Percentiles rank a stretch among this genome's conserved stretches.
These are phyloP conservation scores for Liquidambar formosana DNA, from an alignment of 164 flowering plant genomes.

Conservation along the genomic window DNA sequence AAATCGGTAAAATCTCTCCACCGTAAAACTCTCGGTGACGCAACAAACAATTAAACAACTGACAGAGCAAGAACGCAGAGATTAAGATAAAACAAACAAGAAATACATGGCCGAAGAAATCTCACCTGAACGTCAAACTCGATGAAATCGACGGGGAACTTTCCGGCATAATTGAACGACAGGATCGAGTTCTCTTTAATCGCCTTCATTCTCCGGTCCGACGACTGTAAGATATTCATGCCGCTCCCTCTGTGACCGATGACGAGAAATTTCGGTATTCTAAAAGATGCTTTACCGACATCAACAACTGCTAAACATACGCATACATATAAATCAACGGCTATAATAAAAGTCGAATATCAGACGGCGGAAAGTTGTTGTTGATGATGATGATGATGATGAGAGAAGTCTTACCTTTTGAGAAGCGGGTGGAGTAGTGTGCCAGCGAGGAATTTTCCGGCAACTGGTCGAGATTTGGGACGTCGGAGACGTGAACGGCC, in stretches of 20 bases:
- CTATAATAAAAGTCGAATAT: background rate
- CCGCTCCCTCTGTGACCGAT: constrained; percentile 52
- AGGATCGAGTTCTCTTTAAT: constrained; percentile 45
- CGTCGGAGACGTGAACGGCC: constrained; percentile 43
- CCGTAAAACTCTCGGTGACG: background rate
- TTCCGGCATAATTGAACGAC: constrained; percentile 49
- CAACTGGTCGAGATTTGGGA: constrained; percentile 34
- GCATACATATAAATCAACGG: no score
- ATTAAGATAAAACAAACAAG: background rate
- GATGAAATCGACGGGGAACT: constrained; percentile 38
- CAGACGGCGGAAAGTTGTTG: background rate
- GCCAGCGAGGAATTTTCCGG: constrained; percentile 26
- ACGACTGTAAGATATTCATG: constrained; percentile 44
- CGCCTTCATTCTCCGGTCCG: constrained; percentile 37
- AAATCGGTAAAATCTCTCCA: background rate
- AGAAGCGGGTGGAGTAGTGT: constrained; percentile 22
- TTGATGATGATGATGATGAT: no score
- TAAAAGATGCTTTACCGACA: constrained; percentile 9
- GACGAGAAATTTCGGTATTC: constrained; percentile 31
- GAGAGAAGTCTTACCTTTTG: constrained; percentile 11
- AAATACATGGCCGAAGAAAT: background rate
- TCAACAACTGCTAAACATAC: constrained; percentile 20
- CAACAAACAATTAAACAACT: no score
- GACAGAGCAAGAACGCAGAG: no score
- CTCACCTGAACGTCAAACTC: constrained; percentile 59